A percentile compares a stretch with the other conserved stretches of the same genome.
Conservation (phyloP, 1,284 basidiomycete species). For the Prillingera fragicola region DNA sequence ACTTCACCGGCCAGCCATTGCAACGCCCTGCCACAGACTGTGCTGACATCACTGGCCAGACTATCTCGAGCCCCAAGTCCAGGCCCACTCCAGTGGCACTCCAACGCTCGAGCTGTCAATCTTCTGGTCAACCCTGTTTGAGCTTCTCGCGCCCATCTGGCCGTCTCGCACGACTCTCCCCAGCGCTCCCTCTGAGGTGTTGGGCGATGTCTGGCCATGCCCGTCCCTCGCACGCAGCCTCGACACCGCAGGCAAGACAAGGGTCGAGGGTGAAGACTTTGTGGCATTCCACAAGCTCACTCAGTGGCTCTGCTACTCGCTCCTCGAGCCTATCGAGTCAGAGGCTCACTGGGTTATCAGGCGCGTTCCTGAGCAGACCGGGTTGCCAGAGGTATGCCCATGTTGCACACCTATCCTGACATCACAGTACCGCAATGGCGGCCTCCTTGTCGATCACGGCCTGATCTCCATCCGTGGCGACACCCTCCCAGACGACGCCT, state of each 20-base stretch:
- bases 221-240: constrained; percentile 51
- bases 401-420: not conserved
- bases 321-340: constrained; percentile 74
- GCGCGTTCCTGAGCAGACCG: constrained; percentile 54
- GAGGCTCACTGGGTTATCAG: constrained; percentile 64
- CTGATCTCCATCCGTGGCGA: constrained; percentile 58
- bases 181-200: constrained; percentile 56
- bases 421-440: constrained; percentile 84
- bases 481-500: constrained; percentile 36
- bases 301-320: constrained; percentile 84
- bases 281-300: constrained; percentile 95
- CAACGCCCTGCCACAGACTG: not conserved
- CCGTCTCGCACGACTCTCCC: constrained; percentile 61
- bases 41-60: constrained; percentile 15
- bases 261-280: constrained; percentile 58
- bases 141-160: constrained; percentile 83
- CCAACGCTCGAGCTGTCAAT: constrained; percentile 56
- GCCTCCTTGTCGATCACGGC: constrained; percentile 76
- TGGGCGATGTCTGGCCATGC: constrained; percentile 90
- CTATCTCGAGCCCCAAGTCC: constrained; percentile 24
- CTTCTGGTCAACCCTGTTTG: constrained; percentile 77
- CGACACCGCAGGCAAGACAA: constrained; percentile 11
- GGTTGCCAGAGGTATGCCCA: constrained; percentile 39
- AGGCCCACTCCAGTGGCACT: constrained; percentile 1
- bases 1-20: no score